Conservation (phyloP, 2,329 filamentous ascomycete species). For the Uncinocarpus reesii region DNA sequence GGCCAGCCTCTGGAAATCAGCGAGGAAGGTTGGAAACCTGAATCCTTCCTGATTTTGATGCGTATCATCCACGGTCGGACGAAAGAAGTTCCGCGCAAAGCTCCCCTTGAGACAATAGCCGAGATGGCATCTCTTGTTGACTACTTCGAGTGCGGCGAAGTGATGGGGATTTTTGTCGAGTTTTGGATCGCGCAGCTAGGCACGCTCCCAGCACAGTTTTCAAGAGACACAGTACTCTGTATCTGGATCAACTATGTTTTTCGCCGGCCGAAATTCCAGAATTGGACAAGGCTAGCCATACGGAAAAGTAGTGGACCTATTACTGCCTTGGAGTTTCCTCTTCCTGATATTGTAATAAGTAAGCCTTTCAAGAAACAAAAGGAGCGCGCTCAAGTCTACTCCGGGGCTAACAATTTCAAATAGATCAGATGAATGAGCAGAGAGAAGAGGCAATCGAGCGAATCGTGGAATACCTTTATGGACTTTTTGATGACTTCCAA, state of each 20-base stretch:
- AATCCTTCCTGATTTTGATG: constrained; percentile 9
- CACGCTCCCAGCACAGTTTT: neutral
- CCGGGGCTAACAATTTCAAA: neutral
- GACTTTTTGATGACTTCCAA: neutral
- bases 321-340: neutral
- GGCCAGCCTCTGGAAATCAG: neutral
- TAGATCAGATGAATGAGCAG: neutral
- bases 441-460: neutral
- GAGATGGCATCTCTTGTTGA: constrained; percentile 19
- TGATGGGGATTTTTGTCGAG: constrained; percentile 13
- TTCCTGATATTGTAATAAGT: neutral
- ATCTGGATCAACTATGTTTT: neutral
- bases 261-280: neutral
- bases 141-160: constrained; percentile 20
- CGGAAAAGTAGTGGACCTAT: neutral
- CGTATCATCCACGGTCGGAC: constrained; percentile 10
- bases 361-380: neutral
- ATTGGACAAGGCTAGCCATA: neutral
- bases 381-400: too few relatives aligned
- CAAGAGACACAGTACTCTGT: neutral
- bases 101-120: constrained; percentile 8
- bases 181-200: constrained; percentile 14
- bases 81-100: neutral
- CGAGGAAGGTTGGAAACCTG: neutral
- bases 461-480: neutral